Conservation (phyloP, 768 basidiomycete species). For the Pholiota molesta region DNA sequence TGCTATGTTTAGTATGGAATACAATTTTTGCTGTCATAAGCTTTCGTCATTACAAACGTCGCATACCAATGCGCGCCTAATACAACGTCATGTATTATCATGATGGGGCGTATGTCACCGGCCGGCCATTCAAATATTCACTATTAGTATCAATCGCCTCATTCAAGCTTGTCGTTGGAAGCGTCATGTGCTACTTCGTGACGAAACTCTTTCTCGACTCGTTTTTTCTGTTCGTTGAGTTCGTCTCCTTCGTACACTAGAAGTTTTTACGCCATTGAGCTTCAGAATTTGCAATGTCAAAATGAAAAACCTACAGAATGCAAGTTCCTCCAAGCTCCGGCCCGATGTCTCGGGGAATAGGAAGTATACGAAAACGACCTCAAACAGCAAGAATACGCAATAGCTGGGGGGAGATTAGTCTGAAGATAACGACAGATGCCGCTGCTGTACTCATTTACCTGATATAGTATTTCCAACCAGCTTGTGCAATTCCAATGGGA, state of each 20-base stretch:
- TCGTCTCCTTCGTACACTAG: slow-evolving; percentile 49
- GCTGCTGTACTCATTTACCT: slow-evolving; percentile 28
- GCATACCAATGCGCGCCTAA: neutral
- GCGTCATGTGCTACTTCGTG: slow-evolving; percentile 20
- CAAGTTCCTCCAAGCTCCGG: slow-evolving; percentile 58
- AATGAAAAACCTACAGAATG: slow-evolving; percentile 48
- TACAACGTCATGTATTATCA: neutral
- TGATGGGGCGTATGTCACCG: neutral
- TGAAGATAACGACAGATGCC: neutral
- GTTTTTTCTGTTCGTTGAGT: slow-evolving; percentile 41
- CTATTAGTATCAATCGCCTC: slow-evolving; percentile 1
- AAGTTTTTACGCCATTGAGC: neutral
- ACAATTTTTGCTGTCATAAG: neutral
- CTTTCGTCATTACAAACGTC: neutral
- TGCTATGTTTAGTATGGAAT: neutral
- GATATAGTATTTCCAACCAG: slow-evolving; percentile 64
- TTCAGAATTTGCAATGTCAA: neutral
- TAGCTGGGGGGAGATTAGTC: slow-evolving; percentile 31
- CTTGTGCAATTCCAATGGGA: slow-evolving; percentile 60
- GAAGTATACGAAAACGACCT: slow-evolving; percentile 60
- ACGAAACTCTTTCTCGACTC: slow-evolving; percentile 42
- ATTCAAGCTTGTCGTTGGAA: slow-evolving; percentile 16
- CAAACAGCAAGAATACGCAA: slow-evolving; percentile 53
- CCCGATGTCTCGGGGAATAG: slow-evolving; percentile 63
- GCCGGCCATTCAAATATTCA: too few species aligned